Evolutionary conservation across 164 flowering plant genomes (phyloP).

Genomic region (Magnolia changhungtana): DNA sequence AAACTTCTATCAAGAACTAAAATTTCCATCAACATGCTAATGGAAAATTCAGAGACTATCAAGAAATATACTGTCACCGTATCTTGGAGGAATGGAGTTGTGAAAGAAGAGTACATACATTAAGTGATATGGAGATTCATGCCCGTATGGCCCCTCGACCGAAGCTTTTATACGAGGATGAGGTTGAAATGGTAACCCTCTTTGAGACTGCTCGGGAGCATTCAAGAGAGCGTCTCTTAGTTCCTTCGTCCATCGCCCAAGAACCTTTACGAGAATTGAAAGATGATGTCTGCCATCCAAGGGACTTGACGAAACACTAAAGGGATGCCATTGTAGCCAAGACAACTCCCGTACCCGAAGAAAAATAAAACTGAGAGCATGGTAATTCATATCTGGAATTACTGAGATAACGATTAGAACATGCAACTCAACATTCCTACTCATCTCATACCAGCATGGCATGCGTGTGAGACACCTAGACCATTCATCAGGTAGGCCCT

Average conservation of each 20-base stretch:
- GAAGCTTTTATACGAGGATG: conserved; percentile 48
- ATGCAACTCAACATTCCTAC: neutral
- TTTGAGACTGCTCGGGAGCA: conserved; percentile 16
- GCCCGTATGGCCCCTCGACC: conserved; percentile 97
- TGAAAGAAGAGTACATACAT: conserved; percentile 34
- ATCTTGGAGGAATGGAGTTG: neutral
- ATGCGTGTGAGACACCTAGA: too few relatives aligned
- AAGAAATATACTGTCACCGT: too few relatives aligned
- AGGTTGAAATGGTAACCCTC: neutral
- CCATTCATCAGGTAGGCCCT: too few relatives aligned
- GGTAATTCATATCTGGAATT: conserved; percentile 59
- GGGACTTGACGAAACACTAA: conserved; percentile 93
- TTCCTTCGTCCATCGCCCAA: conserved; percentile 73
- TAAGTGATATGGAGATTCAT: conserved; percentile 76
- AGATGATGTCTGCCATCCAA: conserved; percentile 71
- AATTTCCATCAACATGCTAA: too few relatives aligned
- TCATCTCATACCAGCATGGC: too few relatives aligned
- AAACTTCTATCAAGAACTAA: too few relatives aligned
- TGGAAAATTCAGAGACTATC: too few relatives aligned
- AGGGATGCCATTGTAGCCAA: conserved; percentile 93
- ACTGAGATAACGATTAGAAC: neutral
- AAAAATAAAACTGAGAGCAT: conserved; percentile 81
- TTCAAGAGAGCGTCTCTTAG: conserved; percentile 39
- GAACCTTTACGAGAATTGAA: conserved; percentile 78
- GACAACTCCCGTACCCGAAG: conserved; percentile 78